Base-by-base conservation (phyloP, 257 asterid species). In the Lycium ferocissimum region DNA sequence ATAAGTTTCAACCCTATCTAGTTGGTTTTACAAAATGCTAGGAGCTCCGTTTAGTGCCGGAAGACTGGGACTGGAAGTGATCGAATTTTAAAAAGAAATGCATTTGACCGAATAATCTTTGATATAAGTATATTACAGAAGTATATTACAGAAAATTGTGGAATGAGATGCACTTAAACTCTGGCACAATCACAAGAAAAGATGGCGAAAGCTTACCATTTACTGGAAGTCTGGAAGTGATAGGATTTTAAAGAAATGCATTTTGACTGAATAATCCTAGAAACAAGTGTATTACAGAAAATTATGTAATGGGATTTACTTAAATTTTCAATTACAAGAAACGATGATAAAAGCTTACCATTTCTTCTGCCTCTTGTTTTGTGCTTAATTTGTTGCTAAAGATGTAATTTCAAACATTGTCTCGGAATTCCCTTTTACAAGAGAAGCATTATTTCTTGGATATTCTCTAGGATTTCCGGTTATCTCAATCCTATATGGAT, bases 251-350 rank as follows among this genome's bases (percentile, higher is more conserved):
- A 13, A 33, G 82, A 53, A 26, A 26, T 78, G 47, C 59, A 78
- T 78, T 18, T 20, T 53, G 82, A 26, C 61, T 78, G 82, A 78
- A 78, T 51, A 78, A 76, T 76, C 82, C 53, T 78, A 14, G 59
- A 78, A 33, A 14, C 82, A 78, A 53, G 15, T 33, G 56, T 47
- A 20, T 47, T 75, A 75, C 62, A 49, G 61, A 75, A 65, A 75
- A 49, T 22, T 49, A 43, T 49, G 62, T 59, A 22, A 12, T 22
- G 6, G 82, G 65, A 53, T 53, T 78, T 11, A 78, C 63, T 51
- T 76, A 3, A 13, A 51, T 53, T 51, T 53, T 51, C 20, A 5
- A 51, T 33, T 49, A 78, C 26, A 78, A 53, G 49, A 53, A 72
- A 49, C 7, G 65, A 37, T 53, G 54, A 4, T 26, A n/a, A n/a